phyloP scores from a whole-genome alignment of 2,329 filamentous ascomycete genomes.

The Exserohilum turcica region DNA sequence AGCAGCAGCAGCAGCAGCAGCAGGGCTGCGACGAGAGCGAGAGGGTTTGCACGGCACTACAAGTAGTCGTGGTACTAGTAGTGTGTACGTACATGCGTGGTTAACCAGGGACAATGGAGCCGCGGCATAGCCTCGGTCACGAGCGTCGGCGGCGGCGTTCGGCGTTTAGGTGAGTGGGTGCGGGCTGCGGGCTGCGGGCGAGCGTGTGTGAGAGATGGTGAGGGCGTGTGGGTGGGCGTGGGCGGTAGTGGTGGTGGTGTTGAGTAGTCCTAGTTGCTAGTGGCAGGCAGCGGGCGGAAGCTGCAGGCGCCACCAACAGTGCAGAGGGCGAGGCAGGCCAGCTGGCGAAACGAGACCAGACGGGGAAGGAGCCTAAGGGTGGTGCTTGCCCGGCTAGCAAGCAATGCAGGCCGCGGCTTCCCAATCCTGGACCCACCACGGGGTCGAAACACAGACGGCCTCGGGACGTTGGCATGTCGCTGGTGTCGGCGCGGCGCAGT shows the following conservation, averaged over 20 bases:
- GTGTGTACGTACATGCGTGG: no score
- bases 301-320: conserved; percentile 19
- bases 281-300: conserved; percentile 1
- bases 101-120: not conserved
- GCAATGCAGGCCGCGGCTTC: conserved; percentile 16
- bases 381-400: conserved; percentile 4
- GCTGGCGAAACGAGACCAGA: conserved; percentile 20
- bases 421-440: conserved; percentile 3
- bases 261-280: no score
- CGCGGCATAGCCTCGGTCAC: not conserved
- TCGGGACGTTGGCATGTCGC: conserved; percentile 1
- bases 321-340: conserved; percentile 12
- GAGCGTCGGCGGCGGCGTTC: not conserved
- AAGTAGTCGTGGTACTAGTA: no score
- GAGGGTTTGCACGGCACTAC: not conserved
- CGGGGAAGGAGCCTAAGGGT: conserved; percentile 22
- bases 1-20: no score
- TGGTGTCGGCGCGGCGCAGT: not conserved
- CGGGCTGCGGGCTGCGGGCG: no score
- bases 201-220: no score
- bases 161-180: no score
- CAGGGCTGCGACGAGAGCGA: not conserved
- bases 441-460: conserved; percentile 2
- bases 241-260: not conserved
- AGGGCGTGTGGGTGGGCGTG: no score